These are phyloP conservation scores for Globisporangium viniferum DNA, from an alignment of 352 stramenopile species.

Conservation along the genomic window DNA sequence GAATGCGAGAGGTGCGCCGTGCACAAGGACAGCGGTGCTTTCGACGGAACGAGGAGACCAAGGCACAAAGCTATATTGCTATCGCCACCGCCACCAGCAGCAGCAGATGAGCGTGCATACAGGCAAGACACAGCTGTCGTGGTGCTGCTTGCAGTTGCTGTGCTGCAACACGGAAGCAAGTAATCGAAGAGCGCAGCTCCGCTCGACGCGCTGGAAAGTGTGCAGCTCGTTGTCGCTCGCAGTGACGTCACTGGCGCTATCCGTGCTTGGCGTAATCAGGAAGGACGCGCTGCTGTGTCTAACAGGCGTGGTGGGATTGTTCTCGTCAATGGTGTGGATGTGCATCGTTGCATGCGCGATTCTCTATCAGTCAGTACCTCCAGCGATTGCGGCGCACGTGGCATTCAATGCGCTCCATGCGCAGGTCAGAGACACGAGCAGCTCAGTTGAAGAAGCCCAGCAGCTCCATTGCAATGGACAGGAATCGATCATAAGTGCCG, in stretches of 20 bases:
- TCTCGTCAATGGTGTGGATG: conserved; percentile 4
- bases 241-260: background rate
- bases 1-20: conserved; percentile 2
- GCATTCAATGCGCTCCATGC: background rate
- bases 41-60: background rate
- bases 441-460: background rate
- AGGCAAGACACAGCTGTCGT: background rate
- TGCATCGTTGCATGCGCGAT: conserved; percentile 9
- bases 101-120: background rate
- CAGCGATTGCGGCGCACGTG: conserved; percentile 5
- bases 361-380: conserved; percentile 4
- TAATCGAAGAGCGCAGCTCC: background rate
- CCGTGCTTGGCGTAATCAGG: background rate
- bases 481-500: background rate
- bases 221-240: conserved; percentile 7
- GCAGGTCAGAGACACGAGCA: background rate
- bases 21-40: conserved; percentile 16
- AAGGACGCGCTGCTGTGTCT: conserved; percentile 4
- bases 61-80: conserved; percentile 8
- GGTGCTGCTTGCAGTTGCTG: background rate
- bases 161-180: background rate
- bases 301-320: conserved; percentile 9
- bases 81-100: conserved; percentile 12
- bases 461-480: background rate
- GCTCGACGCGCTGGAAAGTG: background rate